Conservation (phyloP, 1,284 basidiomycete species). For the Limonomyces culmigenus region DNA sequence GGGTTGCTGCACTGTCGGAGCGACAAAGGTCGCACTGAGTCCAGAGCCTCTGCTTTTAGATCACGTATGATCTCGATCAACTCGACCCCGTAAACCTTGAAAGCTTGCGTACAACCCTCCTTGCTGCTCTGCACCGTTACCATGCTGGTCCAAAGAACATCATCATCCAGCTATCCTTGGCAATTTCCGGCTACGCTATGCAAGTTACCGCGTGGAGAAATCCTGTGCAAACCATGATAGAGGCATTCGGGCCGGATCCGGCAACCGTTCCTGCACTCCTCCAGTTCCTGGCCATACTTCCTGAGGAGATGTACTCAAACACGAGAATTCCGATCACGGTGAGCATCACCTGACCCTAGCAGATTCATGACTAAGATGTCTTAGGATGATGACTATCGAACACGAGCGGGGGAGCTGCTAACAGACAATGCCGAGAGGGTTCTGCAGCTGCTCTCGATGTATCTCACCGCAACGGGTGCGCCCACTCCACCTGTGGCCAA, state of each 20-base stretch:
- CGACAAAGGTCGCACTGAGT: background rate
- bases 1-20: slow-evolving; percentile 12
- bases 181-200: slow-evolving; percentile 80
- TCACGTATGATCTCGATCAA: slow-evolving; percentile 90
- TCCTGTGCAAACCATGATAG: slow-evolving; percentile 71
- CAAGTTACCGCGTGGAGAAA: slow-evolving; percentile 86
- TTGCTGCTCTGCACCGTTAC: slow-evolving; percentile 58
- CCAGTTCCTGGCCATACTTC: slow-evolving; percentile 83
- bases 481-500: slow-evolving; percentile 4
- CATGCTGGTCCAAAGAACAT: slow-evolving; percentile 71
- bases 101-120: slow-evolving; percentile 76
- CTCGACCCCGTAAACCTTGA: slow-evolving; percentile 58
- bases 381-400: slow-evolving; percentile 72
- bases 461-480: slow-evolving; percentile 78
- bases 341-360: slow-evolving; percentile 17
- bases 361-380: too few species aligned
- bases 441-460: slow-evolving; percentile 72
- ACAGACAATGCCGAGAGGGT: slow-evolving; percentile 62
- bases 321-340: slow-evolving; percentile 81
- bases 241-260: slow-evolving; percentile 74
- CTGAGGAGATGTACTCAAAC: slow-evolving; percentile 82
- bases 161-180: slow-evolving; percentile 80
- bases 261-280: slow-evolving; percentile 71
- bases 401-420: slow-evolving; percentile 50
- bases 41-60: slow-evolving; percentile 33